Conservation (phyloP, 2,329 filamentous ascomycete genomes). For the Polychaeton citri region DNA sequence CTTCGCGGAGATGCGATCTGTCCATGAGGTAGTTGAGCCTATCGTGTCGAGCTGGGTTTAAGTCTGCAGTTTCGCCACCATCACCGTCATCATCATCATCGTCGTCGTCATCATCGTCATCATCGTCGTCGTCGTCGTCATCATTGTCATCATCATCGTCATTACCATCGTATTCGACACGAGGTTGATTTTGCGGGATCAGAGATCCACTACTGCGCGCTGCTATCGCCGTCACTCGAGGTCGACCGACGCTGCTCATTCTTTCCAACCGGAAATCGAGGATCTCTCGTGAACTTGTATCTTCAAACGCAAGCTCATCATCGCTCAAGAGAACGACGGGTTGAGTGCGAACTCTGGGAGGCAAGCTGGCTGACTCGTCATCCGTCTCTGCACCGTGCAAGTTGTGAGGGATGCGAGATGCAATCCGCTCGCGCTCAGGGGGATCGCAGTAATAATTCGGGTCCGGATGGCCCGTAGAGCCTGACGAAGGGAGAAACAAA, state of each 20-base stretch:
- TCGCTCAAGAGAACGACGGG: constrained; percentile 17
- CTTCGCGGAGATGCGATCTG: background rate
- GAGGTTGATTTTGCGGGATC: background rate
- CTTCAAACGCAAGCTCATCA: constrained; percentile 14
- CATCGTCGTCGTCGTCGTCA: background rate
- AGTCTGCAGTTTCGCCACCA: background rate
- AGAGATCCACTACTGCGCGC: too few relatives aligned
- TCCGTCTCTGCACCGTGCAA: background rate
- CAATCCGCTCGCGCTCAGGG: background rate
- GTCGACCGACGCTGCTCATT: constrained; percentile 15
- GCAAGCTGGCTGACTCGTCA: background rate
- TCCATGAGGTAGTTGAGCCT: background rate
- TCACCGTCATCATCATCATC: background rate
- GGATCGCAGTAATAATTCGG: background rate
- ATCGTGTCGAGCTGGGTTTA: background rate
- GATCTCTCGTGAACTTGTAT: constrained; percentile 19
- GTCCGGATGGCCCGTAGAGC: background rate
- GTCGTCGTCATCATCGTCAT: background rate
- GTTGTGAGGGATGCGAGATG: background rate
- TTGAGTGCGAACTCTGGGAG: background rate
- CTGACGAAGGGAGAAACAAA: background rate
- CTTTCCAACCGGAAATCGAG: constrained; percentile 19
- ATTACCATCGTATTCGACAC: background rate
- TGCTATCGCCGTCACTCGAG: too few relatives aligned
- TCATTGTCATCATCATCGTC: background rate